Base-by-base conservation (phyloP, 768 basidiomycete species). In the Leucocoprinus sp. region DNA sequence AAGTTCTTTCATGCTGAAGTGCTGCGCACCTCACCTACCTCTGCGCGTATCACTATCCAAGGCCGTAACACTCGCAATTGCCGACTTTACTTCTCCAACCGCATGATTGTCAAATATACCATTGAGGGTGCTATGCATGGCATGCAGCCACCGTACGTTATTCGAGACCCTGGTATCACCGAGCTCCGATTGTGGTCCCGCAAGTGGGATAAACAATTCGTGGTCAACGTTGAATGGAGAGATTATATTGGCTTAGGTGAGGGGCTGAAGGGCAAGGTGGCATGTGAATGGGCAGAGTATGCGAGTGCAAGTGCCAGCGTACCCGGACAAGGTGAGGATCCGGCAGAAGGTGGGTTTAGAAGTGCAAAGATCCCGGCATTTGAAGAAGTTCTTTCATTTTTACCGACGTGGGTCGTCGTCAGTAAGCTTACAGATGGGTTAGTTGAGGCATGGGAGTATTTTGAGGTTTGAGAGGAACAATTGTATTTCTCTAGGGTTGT, bases 231-330 rank as follows among this genome's bases (percentile, higher is more conserved):
- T 14, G 66, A 70, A 19, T 80, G 76, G 74, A 60, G 67, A 27
- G 54, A 47, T 37, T 37, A 43, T 15, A 49, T 39, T 17, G 50
- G 44, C 1, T 21, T 45, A 9, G 44, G 34, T 6, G 55, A 54
- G 21, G 50, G 50, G 37, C 44, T 53, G 22, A 49, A 45, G 21
- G 84, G 79, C 22, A 67, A 70, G 3, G 68, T 79, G 17, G 75
- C 72, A 14, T 83, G 81, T 50, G 73, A 75, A 44, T 84, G 81
- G 77, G 74, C 70, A n/a, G 83, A 86, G 55, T 78, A 80, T 52
- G 74, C 76, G 59, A 75, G 74, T 53, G 78, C 58, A 34, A 72
- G 68, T 51, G 45, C 45, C 9, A 39, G 45, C 35, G 38, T 47
- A 18, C 45, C 45, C 27, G 33, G 45, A 26, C 36, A 47, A 22